Evolutionary conservation across 106 monocot genomes (phyloP), one percentile per base, ranked within the genome.

Genomic region (Alisma plantagoaquatica): DNA sequence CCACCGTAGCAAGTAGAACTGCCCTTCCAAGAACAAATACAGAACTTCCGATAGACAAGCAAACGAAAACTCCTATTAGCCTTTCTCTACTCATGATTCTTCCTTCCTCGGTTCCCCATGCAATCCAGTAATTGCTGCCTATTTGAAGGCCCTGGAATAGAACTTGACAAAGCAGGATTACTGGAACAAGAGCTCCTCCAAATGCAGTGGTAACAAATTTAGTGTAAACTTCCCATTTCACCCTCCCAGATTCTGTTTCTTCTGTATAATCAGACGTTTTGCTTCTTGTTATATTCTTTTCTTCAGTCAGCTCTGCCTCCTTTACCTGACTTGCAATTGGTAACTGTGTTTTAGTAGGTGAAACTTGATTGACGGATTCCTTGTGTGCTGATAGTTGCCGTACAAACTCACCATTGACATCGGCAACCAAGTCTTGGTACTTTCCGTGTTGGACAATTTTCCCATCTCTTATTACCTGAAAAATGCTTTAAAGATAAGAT

Each of bases 101-200:
- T 32, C 62, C 61, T 31, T 56, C 65, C 19, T 79, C 82, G 27
- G 68, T 77, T 27, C 82, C 86, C 78, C 82, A 92, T 2, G 92
- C 86, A 27, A 92, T 83, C 92, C 92, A 93, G 33, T 83, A 93
- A 63, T 80, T 93, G 70, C 92, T 87, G 10, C 60, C 65, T 33
- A 93, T 87, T 56, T 93, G 92, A 1, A 87, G 31, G 33, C 64
- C 79, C 53, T 83, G 92, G 60, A 93, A 93, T 21, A 87, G 57
- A 29, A 74, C 33, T 42, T 93, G 92, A 49, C 74, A 82, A 0
- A 80, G 32, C 19, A 93, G 53, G 33, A 93, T 75, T 0, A 77
- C 63, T 4, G 92, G 92, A 43, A 93, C 51, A 10, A 87, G 70
- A 45, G 76, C 76, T 45, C 92, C 92, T 46, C 54, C 65, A 35